phyloP scores from a whole-genome alignment of 164 flowering plant species.

The Kingdonia uniflora region DNA sequence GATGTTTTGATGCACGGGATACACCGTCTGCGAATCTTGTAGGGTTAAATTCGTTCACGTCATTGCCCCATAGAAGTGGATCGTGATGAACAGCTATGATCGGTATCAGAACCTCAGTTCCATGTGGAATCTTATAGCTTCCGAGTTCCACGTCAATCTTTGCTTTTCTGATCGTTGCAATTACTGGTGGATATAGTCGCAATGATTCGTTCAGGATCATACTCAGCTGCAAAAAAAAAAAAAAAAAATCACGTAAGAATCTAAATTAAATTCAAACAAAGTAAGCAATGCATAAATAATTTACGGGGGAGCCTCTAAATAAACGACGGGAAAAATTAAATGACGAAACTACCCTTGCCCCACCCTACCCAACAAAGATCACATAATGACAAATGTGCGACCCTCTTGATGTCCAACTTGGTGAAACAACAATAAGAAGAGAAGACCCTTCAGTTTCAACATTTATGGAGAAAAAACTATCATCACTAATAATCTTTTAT shows the following conservation, averaged over 20 bases:
- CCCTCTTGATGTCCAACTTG: not conserved
- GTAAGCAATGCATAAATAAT: too few relatives aligned
- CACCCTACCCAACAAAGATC: not conserved
- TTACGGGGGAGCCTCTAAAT: too few relatives aligned
- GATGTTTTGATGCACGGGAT: slow-evolving; percentile 73
- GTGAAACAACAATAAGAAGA: not conserved
- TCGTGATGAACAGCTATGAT: slow-evolving; percentile 95
- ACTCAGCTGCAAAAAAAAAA: slow-evolving; percentile 42
- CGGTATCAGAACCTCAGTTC: slow-evolving; percentile 81
- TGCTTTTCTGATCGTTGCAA: slow-evolving; percentile 80
- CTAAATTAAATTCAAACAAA: too few relatives aligned
- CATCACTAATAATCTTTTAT: not conserved
- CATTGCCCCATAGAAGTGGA: slow-evolving; percentile 69
- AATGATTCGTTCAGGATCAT: slow-evolving; percentile 88
- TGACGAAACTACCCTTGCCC: slow-evolving; percentile 2
- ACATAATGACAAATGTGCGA: not conserved
- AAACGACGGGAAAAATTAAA: not conserved
- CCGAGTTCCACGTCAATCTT: slow-evolving; percentile 69
- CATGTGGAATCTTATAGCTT: slow-evolving; percentile 51
- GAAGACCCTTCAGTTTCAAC: not conserved
- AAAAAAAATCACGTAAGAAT: not conserved
- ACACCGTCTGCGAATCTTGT: slow-evolving; percentile 64
- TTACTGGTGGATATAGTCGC: slow-evolving; percentile 74
- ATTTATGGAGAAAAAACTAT: not conserved
- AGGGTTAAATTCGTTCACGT: slow-evolving; percentile 82